Percentiles rank a stretch among this genome's conserved stretches.
Evolutionary conservation across 2,329 filamentous ascomycete species (phyloP).

Genomic region (Talaromyces rugulosus): DNA sequence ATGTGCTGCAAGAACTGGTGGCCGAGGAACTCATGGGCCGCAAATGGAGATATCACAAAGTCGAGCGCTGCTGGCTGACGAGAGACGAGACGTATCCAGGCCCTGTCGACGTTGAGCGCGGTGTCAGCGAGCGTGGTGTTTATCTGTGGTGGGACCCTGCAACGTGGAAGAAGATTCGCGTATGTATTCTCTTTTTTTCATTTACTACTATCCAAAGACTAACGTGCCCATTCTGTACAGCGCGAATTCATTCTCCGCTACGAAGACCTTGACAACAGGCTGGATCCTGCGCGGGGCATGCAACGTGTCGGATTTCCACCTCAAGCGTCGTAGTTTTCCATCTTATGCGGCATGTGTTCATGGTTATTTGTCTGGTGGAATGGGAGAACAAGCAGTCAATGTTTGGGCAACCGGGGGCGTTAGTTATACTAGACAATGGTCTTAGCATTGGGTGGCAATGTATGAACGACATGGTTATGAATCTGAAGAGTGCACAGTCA

Average conservation of each 20-base stretch:
- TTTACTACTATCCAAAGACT: background rate
- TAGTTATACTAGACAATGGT: constrained; percentile 9
- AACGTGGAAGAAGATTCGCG: constrained; percentile 47
- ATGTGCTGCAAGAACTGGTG: constrained; percentile 62
- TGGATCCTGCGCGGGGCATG: constrained; percentile 35
- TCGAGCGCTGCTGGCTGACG: constrained; percentile 50
- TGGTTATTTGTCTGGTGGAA: constrained; percentile 12
- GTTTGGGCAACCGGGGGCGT: constrained; percentile 6
- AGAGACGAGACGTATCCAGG: constrained; percentile 45
- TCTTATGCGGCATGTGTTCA: constrained; percentile 10
- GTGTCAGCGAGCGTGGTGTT: constrained; percentile 47
- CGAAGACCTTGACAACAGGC: constrained; percentile 46
- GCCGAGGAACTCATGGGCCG: constrained; percentile 57
- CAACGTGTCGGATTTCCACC: constrained; percentile 33
- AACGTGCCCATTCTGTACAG: constrained; percentile 18
- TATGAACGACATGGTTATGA: constrained; percentile 10
- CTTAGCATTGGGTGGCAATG: constrained; percentile 8
- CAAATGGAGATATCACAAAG: constrained; percentile 52
- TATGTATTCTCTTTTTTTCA: constrained; percentile 23
- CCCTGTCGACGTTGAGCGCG: constrained; percentile 45
- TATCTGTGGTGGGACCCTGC: constrained; percentile 49
- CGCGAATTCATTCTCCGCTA: constrained; percentile 48
- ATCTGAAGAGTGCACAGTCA: constrained; percentile 7
- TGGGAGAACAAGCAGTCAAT: constrained; percentile 9
- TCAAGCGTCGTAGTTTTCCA: constrained; percentile 29